These are phyloP conservation scores for Paramecium octaurelia DNA, from an alignment of 73 alveolate species.

Conservation along the genomic window DNA sequence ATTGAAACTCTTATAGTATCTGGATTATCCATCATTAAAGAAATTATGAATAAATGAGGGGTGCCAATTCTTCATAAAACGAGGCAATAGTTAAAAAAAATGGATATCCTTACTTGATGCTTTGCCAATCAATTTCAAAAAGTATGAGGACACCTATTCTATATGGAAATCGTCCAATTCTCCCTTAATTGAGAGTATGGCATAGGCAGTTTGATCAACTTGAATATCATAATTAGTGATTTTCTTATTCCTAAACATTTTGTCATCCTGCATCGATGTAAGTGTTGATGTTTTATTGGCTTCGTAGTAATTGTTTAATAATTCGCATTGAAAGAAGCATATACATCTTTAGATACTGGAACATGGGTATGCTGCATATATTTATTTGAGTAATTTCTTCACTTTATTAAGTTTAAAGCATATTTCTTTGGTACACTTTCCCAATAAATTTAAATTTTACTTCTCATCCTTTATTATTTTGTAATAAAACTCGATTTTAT, in stretches of 20 bases:
- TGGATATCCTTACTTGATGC: neutral
- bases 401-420: neutral
- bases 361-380: neutral
- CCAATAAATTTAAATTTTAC: neutral
- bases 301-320: neutral
- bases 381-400: neutral
- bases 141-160: neutral
- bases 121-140: neutral
- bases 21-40: slow-evolving; percentile 1
- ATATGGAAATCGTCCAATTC: neutral
- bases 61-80: slow-evolving; percentile 5
- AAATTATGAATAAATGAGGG: neutral
- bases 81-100: neutral
- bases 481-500: neutral
- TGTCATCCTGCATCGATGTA: neutral
- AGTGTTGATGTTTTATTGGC: slow-evolving; percentile 10
- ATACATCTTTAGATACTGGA: neutral
- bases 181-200: neutral
- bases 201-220: neutral
- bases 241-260: neutral
- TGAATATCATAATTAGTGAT: neutral
- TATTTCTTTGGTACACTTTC: neutral
- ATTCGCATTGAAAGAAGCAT: neutral
- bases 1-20: neutral
- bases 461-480: neutral